Evolutionary conservation across 192 early-diverging fungal species (phyloP).

Genomic region (Backusella tarrabulga): DNA sequence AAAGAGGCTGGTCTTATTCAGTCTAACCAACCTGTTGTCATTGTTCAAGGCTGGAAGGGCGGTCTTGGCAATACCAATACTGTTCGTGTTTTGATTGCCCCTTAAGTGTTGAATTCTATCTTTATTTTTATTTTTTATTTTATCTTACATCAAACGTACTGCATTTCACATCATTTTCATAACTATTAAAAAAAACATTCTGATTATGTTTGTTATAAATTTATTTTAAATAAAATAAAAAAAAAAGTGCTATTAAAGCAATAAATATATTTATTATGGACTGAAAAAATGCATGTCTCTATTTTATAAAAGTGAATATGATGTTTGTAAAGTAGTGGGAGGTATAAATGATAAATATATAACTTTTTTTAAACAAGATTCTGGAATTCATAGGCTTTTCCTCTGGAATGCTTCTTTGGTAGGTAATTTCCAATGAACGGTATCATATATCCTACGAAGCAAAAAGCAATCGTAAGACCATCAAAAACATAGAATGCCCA

Average conservation of each 20-base stretch:
- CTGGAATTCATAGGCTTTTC: not conserved
- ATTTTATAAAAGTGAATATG: not conserved
- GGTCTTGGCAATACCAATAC: slow-evolving; percentile 85
- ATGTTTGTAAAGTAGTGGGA: not conserved
- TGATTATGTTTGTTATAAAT: not conserved
- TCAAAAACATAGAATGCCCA: slow-evolving; percentile 8
- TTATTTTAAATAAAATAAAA: not conserved
- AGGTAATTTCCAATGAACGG: not conserved
- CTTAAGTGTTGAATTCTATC: slow-evolving; percentile 5
- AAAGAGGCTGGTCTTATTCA: slow-evolving; percentile 61
- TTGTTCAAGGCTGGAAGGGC: slow-evolving; percentile 83
- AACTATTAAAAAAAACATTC: not conserved
- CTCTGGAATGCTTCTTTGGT: not conserved
- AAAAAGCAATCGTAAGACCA: not conserved
- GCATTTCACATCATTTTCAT: not conserved
- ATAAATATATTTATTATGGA: not conserved
- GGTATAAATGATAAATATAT: too few relatives aligned
- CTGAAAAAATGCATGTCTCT: too few relatives aligned
- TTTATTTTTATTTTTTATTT: not conserved
- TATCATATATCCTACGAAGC: not conserved
- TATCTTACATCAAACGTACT: not conserved
- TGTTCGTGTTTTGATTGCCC: slow-evolving; percentile 63
- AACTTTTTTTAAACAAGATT: not conserved
- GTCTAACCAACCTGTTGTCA: slow-evolving; percentile 69
- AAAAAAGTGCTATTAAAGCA: not conserved